Evolutionary conservation across 768 basidiomycete species (phyloP).

Genomic region (Scleroderma citrinum): DNA sequence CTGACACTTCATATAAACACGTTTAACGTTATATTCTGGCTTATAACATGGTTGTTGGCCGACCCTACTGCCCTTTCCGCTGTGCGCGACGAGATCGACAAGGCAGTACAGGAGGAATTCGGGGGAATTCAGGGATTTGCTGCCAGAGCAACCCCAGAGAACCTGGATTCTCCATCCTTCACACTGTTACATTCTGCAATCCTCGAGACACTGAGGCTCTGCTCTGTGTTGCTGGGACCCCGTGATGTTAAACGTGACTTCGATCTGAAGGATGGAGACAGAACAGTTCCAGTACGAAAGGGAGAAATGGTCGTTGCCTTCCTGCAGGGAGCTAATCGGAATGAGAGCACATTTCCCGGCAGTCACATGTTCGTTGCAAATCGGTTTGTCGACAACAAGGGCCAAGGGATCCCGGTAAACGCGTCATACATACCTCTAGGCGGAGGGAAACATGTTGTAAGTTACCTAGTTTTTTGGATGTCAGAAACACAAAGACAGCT

Average conservation of each 20-base stretch:
- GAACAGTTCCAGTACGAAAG: constrained; percentile 11
- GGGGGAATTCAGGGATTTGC: constrained; percentile 11
- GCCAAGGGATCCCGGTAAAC: constrained; percentile 7
- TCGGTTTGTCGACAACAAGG: constrained; percentile 14
- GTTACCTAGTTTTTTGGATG: not conserved
- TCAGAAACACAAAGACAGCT: not conserved
- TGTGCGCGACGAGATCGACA: constrained; percentile 44
- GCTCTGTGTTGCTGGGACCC: constrained; percentile 9
- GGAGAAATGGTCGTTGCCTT: constrained; percentile 18
- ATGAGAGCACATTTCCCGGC: constrained; percentile 6
- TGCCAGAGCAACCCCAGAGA: constrained; percentile 2
- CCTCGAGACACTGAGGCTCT: constrained; percentile 23
- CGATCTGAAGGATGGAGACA: constrained; percentile 6
- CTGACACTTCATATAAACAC: constrained; percentile 19
- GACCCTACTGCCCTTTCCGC: constrained; percentile 38
- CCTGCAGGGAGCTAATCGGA: constrained; percentile 15
- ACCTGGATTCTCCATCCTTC: constrained; percentile 15
- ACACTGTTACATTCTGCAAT: constrained; percentile 19
- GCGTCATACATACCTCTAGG: constrained; percentile 12
- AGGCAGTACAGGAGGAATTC: constrained; percentile 5
- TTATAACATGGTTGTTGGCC: constrained; percentile 31
- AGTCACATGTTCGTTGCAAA: constrained; percentile 12
- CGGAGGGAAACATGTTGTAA: constrained; percentile 14
- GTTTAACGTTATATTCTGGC: constrained; percentile 15
- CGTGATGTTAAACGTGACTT: constrained; percentile 14